phyloP scores from a whole-genome alignment of 2,329 filamentous ascomycete genomes.

The Fusarium miscanthi region DNA sequence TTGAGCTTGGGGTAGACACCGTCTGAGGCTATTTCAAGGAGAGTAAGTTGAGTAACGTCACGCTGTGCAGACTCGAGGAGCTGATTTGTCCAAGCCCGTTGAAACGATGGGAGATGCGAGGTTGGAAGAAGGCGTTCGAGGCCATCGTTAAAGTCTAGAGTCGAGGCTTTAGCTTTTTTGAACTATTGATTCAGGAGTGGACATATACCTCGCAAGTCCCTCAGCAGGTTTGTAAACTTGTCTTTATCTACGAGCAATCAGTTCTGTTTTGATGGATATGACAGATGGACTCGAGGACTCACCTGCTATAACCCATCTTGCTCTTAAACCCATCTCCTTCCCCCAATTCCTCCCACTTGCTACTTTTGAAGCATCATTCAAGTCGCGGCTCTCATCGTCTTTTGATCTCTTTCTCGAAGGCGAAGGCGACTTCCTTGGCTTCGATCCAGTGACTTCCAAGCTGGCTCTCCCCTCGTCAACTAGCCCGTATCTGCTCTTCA shows the following conservation, averaged over 20 bases:
- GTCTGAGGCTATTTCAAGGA: constrained; percentile 55
- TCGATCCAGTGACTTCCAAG: constrained; percentile 23
- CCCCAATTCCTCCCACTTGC: constrained; percentile 48
- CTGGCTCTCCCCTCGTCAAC: constrained; percentile 44
- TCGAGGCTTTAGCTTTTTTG: not conserved
- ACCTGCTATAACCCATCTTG: constrained; percentile 59
- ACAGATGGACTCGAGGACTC: constrained; percentile 16
- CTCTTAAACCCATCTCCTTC: constrained; percentile 50
- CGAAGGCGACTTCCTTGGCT: constrained; percentile 30
- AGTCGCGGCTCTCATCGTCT: constrained; percentile 38
- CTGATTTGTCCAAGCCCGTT: constrained; percentile 59
- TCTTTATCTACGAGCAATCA: constrained; percentile 53
- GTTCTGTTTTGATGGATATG: not conserved
- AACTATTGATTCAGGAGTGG: not conserved
- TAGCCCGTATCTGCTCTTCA: constrained; percentile 57
- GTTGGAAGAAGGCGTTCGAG: constrained; percentile 59
- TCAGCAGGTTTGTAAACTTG: constrained; percentile 55
- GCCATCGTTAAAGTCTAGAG: constrained; percentile 59
- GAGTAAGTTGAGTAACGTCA: constrained; percentile 54
- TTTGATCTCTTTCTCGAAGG: constrained; percentile 41
- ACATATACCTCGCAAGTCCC: constrained; percentile 53
- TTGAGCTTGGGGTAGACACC: constrained; percentile 57
- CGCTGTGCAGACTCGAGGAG: constrained; percentile 58
- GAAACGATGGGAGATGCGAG: constrained; percentile 54
- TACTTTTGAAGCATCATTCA: constrained; percentile 30